Base-by-base conservation (phyloP, 2,329 filamentous ascomycete genomes). In the Coniochaeta pulveracea region DNA sequence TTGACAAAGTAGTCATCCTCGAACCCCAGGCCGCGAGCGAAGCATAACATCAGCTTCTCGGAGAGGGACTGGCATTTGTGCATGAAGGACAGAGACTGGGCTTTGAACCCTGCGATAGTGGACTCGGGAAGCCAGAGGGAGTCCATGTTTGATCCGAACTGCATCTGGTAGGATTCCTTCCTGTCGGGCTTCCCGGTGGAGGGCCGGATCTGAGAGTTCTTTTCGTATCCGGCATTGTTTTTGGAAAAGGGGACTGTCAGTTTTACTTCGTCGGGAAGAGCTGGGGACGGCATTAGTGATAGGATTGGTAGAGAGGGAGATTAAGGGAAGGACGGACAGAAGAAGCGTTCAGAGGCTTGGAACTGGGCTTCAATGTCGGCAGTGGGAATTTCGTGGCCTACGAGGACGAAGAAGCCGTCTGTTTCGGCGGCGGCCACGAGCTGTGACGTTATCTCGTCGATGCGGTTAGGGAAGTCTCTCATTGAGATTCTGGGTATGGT, bases 161-260 rank as follows among this genome's bases (percentile, higher is more conserved):
- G 72, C 49, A 78, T 55, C 47, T 77, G 72, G 45, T 76, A 74
- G 9, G 65, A 72, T 49, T 78, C 73, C 43, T 77, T 78, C 32
- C 60, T 62, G 48, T 79, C 73, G 2, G 66, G 58, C 2, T 58
- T 55, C 9, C 73, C 72, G 1, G 73, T 78, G 3, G 67, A 74
- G 1, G 72, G 72, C 10, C 72, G 62, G 26, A 77, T 54, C 43
- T 77, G 72, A 6, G 63, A 57, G 39, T 61, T 64, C 48, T 69
- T 69, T 54, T 77, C 72, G 71, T 72, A 77, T 6, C 73, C 73
- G 2, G 67, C 64, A 41, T 78, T 77, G 37, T 63, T 58, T 9
- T 54, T 54, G 26, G 58, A 67, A 56, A 66, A 76, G 0, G 72
- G 66, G 2, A 74, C 66, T 5, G 54, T 60, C 11, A 60, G 58